These are phyloP conservation scores for Cajanus cajan DNA, from an alignment of 306 rosid species.

Conservation along the genomic window DNA sequence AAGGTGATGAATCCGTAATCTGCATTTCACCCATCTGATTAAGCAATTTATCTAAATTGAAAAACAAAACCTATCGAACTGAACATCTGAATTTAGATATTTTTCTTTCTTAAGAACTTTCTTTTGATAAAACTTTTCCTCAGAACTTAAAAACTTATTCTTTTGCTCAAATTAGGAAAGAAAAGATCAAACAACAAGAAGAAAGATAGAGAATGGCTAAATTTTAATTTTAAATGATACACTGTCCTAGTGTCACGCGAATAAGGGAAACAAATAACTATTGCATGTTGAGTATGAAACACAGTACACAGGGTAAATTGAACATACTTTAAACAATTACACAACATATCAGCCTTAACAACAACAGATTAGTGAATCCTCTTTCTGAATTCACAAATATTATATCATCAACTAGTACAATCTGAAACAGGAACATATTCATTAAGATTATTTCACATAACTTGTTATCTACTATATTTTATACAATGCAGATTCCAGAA, in stretches of 20 bases:
- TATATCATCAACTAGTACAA: neutral
- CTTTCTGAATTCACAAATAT: neutral
- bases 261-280: neutral
- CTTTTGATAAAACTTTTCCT: neutral
- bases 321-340: neutral
- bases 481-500: neutral
- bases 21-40: neutral
- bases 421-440: neutral
- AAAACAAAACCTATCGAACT: neutral
- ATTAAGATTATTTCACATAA: neutral
- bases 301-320: neutral
- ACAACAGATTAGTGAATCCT: neutral
- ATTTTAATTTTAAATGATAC: neutral
- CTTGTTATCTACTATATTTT: neutral
- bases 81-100: neutral
- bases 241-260: neutral
- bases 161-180: neutral
- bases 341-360: neutral
- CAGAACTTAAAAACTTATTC: neutral
- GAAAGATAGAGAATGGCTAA: neutral
- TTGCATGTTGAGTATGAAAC: neutral
- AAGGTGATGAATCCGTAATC: conserved; percentile 7
- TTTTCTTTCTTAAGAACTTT: neutral
- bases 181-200: neutral
- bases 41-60: conserved; percentile 22